Conservation (phyloP, 108 stramenopile genomes). For the Cyclotella distinguenda region DNA sequence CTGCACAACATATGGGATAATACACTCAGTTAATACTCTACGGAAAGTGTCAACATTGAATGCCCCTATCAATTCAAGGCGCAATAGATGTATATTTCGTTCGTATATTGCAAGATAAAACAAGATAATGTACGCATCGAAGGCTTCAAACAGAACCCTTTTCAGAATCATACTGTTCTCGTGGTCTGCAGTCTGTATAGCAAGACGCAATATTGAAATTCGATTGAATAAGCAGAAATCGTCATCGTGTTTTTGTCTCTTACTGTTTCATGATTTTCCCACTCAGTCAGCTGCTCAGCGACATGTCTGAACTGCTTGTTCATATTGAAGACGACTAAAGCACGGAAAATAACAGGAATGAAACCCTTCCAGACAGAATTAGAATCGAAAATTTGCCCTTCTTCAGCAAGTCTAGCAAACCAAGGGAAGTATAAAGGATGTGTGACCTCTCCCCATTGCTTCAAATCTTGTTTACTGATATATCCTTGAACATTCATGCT, state of each 20-base stretch:
- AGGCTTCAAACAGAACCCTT: constrained; percentile 82
- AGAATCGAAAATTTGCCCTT: constrained; percentile 63
- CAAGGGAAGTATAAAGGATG: constrained; percentile 63
- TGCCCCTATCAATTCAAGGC: constrained; percentile 58
- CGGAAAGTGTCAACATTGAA: constrained; percentile 64
- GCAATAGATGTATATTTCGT: constrained; percentile 58
- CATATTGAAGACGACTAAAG: constrained; percentile 54
- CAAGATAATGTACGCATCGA: constrained; percentile 81
- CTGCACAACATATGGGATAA: constrained; percentile 49
- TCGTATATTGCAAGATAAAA: constrained; percentile 87
- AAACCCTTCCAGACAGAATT: constrained; percentile 49
- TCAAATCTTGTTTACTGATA: constrained; percentile 54
- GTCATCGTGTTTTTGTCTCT: neutral
- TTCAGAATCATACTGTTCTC: constrained; percentile 74
- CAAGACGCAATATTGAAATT: neutral
- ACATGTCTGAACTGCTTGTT: constrained; percentile 62
- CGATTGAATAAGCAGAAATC: neutral
- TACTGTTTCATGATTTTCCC: constrained; percentile 78
- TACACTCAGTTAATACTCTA: constrained; percentile 49
- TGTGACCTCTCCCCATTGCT: constrained; percentile 39
- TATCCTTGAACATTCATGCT: constrained; percentile 82
- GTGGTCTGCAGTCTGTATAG: constrained; percentile 20
- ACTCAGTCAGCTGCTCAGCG: constrained; percentile 65
- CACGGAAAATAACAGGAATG: constrained; percentile 70
- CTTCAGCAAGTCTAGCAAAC: constrained; percentile 57